These are phyloP conservation scores for Straminergon stramineum DNA, from an alignment of 225 moss, liverwort and hornwort species.

Conservation along the genomic window DNA sequence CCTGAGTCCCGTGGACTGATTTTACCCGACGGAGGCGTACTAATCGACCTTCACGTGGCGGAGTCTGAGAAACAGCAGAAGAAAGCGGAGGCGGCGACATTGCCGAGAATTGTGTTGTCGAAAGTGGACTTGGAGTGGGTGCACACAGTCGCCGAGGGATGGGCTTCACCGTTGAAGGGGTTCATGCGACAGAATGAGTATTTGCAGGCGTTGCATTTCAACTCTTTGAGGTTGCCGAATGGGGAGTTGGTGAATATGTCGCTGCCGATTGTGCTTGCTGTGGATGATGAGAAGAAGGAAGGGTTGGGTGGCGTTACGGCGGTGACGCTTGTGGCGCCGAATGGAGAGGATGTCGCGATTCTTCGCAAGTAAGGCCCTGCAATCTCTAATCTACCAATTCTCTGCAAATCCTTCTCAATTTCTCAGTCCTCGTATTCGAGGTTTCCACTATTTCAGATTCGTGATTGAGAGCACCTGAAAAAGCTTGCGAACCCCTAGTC, in stretches of 20 bases:
- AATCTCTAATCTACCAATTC: neutral
- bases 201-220: slow-evolving; percentile 77
- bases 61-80: slow-evolving; percentile 28
- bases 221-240: slow-evolving; percentile 30
- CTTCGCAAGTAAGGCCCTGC: slow-evolving; percentile 57
- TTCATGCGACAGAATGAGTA: slow-evolving; percentile 91
- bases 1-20: slow-evolving; percentile 28
- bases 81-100: slow-evolving; percentile 35
- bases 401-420: neutral
- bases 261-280: slow-evolving; percentile 72
- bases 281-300: slow-evolving; percentile 66
- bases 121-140: slow-evolving; percentile 79
- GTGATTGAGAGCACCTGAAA: neutral
- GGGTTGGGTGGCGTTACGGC: slow-evolving; percentile 18
- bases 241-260: slow-evolving; percentile 78
- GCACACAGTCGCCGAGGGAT: slow-evolving; percentile 80
- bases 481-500: neutral
- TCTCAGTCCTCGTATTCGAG: neutral
- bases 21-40: slow-evolving; percentile 60
- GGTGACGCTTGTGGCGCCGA: slow-evolving; percentile 55
- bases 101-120: slow-evolving; percentile 43
- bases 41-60: slow-evolving; percentile 60
- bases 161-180: slow-evolving; percentile 77
- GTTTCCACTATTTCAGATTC: neutral
- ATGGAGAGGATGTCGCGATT: slow-evolving; percentile 58